A percentile compares a stretch with the other conserved stretches of the same genome.
These are phyloP conservation scores for Xerophyta viscosa DNA, from an alignment of 106 monocot species.

Conservation along the genomic window DNA sequence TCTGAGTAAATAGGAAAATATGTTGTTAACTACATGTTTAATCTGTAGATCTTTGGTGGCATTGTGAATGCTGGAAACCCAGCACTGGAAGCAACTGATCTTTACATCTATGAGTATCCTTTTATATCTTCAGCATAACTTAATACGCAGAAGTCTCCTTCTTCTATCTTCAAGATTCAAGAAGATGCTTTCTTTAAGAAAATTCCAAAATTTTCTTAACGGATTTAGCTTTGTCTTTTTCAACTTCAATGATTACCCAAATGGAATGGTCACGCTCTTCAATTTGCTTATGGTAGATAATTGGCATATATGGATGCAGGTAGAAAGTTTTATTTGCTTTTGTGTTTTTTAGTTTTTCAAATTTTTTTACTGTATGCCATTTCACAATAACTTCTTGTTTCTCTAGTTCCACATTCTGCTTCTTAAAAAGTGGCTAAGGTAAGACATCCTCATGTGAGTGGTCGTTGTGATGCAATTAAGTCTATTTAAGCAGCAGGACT, in stretches of 20 bases:
- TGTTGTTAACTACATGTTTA: too few relatives aligned
- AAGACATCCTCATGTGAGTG: too few relatives aligned
- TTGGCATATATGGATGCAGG: conserved; percentile 99
- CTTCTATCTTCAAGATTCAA: too few relatives aligned
- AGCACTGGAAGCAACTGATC: conserved; percentile 64
- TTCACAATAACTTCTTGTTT: background rate
- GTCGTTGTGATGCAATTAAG: too few relatives aligned
- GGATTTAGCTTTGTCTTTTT: conserved; percentile 70
- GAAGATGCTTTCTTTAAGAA: too few relatives aligned
- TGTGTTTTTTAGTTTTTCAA: too few relatives aligned
- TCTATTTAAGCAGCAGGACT: too few relatives aligned
- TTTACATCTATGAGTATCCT: conserved; percentile 90
- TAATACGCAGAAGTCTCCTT: background rate
- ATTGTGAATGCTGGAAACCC: conserved; percentile 84
- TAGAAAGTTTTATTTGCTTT: conserved; percentile 23
- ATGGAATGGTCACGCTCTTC: conserved; percentile 98
- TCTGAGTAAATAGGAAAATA: too few relatives aligned
- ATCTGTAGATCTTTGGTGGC: conserved; percentile 89
- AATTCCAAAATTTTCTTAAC: conserved; percentile 36
- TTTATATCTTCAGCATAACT: conserved; percentile 5
- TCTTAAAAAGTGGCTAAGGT: background rate
- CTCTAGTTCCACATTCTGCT: too few relatives aligned
- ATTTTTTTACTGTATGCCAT: background rate
- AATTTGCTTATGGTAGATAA: conserved; percentile 93
- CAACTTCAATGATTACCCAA: conserved; percentile 98